Evolutionary conservation across 176 grass and related monocot genomes (phyloP), one percentile per base, ranked within the genome.

Genomic region (Paspalum notatum): DNA sequence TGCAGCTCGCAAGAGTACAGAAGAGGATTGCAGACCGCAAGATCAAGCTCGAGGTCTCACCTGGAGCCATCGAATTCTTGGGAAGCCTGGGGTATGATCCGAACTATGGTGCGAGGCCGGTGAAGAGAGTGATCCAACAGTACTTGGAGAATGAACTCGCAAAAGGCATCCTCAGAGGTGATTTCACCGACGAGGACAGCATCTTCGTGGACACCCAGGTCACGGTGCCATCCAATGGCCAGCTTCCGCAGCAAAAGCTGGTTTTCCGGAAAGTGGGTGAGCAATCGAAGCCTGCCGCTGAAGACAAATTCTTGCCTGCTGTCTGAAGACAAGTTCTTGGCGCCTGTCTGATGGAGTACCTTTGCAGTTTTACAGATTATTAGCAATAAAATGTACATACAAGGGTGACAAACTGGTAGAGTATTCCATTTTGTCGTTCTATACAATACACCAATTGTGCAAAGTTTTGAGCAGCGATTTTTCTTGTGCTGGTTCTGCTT

Each of bases 91-190:
- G 96, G 8, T 99, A 95, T 8, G 96, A 99, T 67, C 96, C 90
- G 1, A 99, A 99, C 82, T 99, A 95, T 14, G 96, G 96, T 22
- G 96, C 96, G 9, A 90, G 96, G 52, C 93, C 96, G 4, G 96
- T 99, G 55, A 95, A 99, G 85, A 86, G 90, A 27, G 92, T 99
- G 26, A 92, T 99, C 56, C 96, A 99, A 82, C 96, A 95, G 78
- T 89, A 93, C 18, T 73, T 99, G 62, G 90, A 99, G 88, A 99
- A 99, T 2, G 96, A 95, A 44, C 89, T 99, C 5, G 96, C 96
- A 4, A 99, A 95, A 58, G 93, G 96, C 62, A 91, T 99, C 74
- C 85, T 95, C 1, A 92, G 89, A 45, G 87, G 96, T 8, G 90
- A 99, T 25, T 95, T 93, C 73, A 95, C 90, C 87, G 93, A 99